phyloP scores from a whole-genome alignment of 2,329 filamentous ascomycete species.

The Phialemoniopsis sp. region DNA sequence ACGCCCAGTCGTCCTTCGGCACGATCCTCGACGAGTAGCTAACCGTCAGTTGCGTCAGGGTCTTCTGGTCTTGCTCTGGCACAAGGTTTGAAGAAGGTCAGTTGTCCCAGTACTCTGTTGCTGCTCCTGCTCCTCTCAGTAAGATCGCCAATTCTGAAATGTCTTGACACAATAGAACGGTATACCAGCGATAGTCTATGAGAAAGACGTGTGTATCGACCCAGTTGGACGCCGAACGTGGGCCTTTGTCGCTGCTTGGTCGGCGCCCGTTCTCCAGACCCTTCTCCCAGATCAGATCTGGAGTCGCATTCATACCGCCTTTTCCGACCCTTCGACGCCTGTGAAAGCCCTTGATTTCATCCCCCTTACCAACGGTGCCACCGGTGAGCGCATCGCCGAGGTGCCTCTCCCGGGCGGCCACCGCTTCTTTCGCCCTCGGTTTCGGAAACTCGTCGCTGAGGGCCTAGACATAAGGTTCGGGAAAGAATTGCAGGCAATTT shows the following conservation, averaged over 20 bases:
- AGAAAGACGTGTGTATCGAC: background rate
- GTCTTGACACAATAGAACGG: background rate
- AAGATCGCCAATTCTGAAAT: too few relatives aligned
- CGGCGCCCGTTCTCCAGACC: background rate
- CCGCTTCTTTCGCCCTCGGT: constrained; percentile 18
- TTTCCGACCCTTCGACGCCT: background rate
- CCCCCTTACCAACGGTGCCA: background rate
- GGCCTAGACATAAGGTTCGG: constrained; percentile 28
- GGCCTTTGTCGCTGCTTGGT: constrained; percentile 1
- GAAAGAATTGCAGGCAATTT: constrained; percentile 26
- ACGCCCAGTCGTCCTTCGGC: too few relatives aligned
- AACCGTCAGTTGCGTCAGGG: background rate
- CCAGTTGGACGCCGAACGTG: background rate
- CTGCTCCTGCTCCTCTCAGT: too few relatives aligned
- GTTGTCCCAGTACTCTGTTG: background rate
- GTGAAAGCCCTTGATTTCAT: background rate
- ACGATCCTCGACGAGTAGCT: too few relatives aligned
- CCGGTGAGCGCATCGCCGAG: background rate
- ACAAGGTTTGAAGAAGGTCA: background rate
- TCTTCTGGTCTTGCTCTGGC: constrained; percentile 1
- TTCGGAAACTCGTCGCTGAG: constrained; percentile 26
- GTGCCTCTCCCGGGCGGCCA: background rate
- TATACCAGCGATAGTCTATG: background rate
- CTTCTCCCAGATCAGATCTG: background rate
- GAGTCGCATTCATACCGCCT: background rate